A percentile compares a stretch with the other conserved stretches of the same genome.
Evolutionary conservation across 1,284 basidiomycete genomes (phyloP).

Genomic region (Austroboletus niveus): DNA sequence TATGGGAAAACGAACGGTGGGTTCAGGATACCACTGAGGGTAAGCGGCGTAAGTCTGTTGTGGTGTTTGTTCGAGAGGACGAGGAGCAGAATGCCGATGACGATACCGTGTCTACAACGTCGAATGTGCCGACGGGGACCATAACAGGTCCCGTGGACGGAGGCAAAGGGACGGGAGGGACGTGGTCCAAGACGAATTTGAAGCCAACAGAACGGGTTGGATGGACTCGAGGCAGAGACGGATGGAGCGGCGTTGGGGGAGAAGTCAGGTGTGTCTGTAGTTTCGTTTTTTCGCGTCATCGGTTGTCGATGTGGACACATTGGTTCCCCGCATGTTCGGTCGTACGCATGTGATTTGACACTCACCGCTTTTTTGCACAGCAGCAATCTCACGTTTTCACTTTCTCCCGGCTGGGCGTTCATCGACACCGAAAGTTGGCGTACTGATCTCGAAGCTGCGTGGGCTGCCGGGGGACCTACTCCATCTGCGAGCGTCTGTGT

Average conservation of each 20-base stretch:
- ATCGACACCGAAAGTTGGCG: slow-evolving; percentile 75
- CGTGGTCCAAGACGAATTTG: slow-evolving; percentile 61
- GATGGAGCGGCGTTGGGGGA: slow-evolving; percentile 60
- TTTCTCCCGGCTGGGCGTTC: slow-evolving; percentile 67
- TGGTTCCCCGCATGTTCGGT: too few species aligned
- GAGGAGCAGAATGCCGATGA: slow-evolving; percentile 10
- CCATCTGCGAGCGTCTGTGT: slow-evolving; percentile 31
- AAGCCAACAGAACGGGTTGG: slow-evolving; percentile 52
- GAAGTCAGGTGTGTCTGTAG: slow-evolving; percentile 60
- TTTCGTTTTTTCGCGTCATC: too few species aligned
- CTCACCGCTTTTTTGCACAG: slow-evolving; percentile 33
- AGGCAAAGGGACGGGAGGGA: slow-evolving; percentile 17
- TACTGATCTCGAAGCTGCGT: slow-evolving; percentile 55
- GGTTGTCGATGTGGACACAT: too few species aligned
- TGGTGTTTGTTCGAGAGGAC: slow-evolving; percentile 3
- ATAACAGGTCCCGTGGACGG: not conserved
- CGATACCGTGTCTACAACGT: slow-evolving; percentile 23
- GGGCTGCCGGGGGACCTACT: slow-evolving; percentile 36
- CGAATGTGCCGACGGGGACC: not conserved
- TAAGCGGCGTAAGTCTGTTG: slow-evolving; percentile 14
- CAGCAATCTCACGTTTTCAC: slow-evolving; percentile 74
- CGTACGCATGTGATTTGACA: not conserved
- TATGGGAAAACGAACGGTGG: slow-evolving; percentile 78
- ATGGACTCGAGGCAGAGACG: slow-evolving; percentile 73
- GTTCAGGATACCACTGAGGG: slow-evolving; percentile 11